A percentile compares a stretch with the other conserved stretches of the same genome.
These are phyloP conservation scores for Priceomyces haplophilus DNA, from an alignment of 805 yeast genomes.

Conservation along the genomic window DNA sequence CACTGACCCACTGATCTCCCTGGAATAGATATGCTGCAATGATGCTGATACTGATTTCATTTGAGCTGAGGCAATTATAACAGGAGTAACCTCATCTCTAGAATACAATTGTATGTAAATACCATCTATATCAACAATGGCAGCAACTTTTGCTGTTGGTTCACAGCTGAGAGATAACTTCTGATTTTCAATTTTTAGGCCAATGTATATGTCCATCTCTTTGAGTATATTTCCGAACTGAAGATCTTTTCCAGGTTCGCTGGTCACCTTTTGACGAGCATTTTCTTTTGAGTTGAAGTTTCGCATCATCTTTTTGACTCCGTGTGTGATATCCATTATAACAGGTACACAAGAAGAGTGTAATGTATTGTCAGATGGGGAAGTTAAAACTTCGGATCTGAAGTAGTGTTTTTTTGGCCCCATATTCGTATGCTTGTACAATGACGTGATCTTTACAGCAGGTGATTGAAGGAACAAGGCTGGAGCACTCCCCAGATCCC, in stretches of 20 bases:
- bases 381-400: constrained; percentile 53
- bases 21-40: constrained; percentile 84
- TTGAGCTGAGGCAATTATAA: constrained; percentile 43
- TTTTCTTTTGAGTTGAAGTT: constrained; percentile 10
- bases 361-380: constrained; percentile 69
- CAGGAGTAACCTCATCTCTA: constrained; percentile 39
- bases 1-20: constrained; percentile 80
- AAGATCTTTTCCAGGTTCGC: constrained; percentile 26
- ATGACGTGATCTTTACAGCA: constrained; percentile 56
- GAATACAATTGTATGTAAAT: constrained; percentile 59
- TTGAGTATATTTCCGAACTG: constrained; percentile 42
- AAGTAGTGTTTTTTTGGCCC: constrained; percentile 43
- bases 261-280: background rate
- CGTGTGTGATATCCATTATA: constrained; percentile 53
- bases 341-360: constrained; percentile 79
- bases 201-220: constrained; percentile 59
- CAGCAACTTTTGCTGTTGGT: constrained; percentile 90
- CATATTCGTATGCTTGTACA: constrained; percentile 44
- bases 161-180: constrained; percentile 79
- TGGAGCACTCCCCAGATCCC: constrained; percentile 35
- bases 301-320: constrained; percentile 48
- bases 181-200: constrained; percentile 69
- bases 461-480: constrained; percentile 72
- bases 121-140: constrained; percentile 71
- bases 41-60: constrained; percentile 63